These are phyloP conservation scores for Phylloporus sp. DNA, from an alignment of 768 basidiomycete genomes.

Conservation along the genomic window DNA sequence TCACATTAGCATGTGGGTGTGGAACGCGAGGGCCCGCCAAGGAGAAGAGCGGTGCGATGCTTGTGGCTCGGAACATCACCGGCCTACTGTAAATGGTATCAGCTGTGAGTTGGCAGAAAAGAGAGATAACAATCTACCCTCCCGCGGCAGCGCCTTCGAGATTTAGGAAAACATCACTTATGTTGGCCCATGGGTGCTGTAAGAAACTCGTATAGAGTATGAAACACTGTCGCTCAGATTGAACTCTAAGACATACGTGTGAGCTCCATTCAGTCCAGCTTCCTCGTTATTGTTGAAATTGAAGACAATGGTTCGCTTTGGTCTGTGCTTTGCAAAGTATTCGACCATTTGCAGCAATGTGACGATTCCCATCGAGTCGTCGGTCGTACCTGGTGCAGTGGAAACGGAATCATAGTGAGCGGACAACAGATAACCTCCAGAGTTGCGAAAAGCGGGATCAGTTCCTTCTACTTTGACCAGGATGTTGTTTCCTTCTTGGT, in stretches of 20 bases:
- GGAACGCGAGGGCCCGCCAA: constrained; percentile 46
- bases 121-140: constrained; percentile 43
- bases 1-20: constrained; percentile 69
- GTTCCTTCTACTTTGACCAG: constrained; percentile 61
- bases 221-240: neutral
- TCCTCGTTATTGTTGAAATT: constrained; percentile 89
- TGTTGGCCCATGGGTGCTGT: constrained; percentile 69
- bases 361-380: constrained; percentile 71
- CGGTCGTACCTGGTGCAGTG: constrained; percentile 69
- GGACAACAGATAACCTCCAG: constrained; percentile 61
- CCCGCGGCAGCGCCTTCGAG: constrained; percentile 79
- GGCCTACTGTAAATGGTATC: constrained; percentile 50
- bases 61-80: constrained; percentile 70
- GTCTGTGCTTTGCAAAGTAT: constrained; percentile 47
- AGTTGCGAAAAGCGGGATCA: constrained; percentile 30
- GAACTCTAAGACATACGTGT: constrained; percentile 40
- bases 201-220: constrained; percentile 46
- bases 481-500: constrained; percentile 68
- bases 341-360: constrained; percentile 64
- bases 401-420: constrained; percentile 84
- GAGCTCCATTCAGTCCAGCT: constrained; percentile 69
- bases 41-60: constrained; percentile 49
- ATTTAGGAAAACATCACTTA: constrained; percentile 69
- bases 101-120: neutral
- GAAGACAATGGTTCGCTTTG: constrained; percentile 64